Conservation (phyloP, 495 filamentous ascomycete species). For the Penicillium daleae region DNA sequence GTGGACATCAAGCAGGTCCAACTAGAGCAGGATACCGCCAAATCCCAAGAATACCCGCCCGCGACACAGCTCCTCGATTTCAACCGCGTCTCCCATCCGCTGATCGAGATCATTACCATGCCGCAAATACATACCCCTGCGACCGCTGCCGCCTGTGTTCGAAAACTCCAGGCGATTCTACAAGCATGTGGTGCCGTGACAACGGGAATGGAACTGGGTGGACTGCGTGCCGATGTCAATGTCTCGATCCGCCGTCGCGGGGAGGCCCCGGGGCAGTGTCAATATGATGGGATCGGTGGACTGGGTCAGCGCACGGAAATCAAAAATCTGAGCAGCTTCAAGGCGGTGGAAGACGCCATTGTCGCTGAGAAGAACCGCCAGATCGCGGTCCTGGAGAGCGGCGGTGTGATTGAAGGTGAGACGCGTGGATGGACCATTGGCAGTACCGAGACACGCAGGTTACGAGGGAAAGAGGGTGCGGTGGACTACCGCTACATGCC, state of each 20-base stretch:
- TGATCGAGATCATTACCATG: slow-evolving; percentile 93
- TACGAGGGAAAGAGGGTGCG: slow-evolving; percentile 94
- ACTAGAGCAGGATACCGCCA: slow-evolving; percentile 97
- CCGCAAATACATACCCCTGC: slow-evolving; percentile 83
- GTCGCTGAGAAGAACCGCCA: slow-evolving; percentile 88
- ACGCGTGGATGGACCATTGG: slow-evolving; percentile 90
- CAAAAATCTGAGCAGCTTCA: slow-evolving; percentile 95
- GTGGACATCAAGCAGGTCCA: slow-evolving; percentile 92
- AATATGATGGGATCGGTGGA: slow-evolving; percentile 57
- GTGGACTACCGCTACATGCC: slow-evolving; percentile 99
- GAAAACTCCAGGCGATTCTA: slow-evolving; percentile 87
- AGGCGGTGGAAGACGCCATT: slow-evolving; percentile 92
- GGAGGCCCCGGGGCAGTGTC: slow-evolving; percentile 44
- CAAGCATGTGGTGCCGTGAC: slow-evolving; percentile 79
- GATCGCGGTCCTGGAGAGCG: slow-evolving; percentile 76
- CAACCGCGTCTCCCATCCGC: slow-evolving; percentile 86
- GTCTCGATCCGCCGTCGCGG: slow-evolving; percentile 74
- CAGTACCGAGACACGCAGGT: slow-evolving; percentile 70
- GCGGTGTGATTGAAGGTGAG: slow-evolving; percentile 80
- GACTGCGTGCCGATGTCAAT: slow-evolving; percentile 92
- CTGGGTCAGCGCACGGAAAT: slow-evolving; percentile 94
- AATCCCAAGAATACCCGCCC: slow-evolving; percentile 78
- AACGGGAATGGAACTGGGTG: slow-evolving; percentile 90
- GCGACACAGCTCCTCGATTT: slow-evolving; percentile 84
- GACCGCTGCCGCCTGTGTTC: slow-evolving; percentile 83